Conservation (phyloP, 257 asterid species). For the Gynochthodes officinalis region DNA sequence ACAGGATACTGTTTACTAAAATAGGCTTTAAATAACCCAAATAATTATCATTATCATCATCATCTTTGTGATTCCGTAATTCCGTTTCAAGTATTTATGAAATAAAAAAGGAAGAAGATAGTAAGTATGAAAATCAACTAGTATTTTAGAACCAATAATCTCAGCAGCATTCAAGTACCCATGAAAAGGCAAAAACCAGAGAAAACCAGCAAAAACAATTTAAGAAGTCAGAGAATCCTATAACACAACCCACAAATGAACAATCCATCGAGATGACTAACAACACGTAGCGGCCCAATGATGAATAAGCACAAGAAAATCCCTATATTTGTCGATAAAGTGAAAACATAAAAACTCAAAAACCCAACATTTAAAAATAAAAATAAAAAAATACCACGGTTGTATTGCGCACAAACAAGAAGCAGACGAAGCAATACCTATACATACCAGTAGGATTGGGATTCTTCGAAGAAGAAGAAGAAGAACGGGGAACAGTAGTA, state of each 20-base stretch:
- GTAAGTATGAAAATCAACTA: background rate
- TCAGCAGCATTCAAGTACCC: background rate
- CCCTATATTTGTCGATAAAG: conserved; percentile 17
- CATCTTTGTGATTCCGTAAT: background rate
- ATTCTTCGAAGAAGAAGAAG: conserved; percentile 19
- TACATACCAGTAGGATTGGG: conserved; percentile 23
- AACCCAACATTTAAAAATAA: too few relatives aligned
- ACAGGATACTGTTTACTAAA: background rate
- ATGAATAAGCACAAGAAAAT: background rate
- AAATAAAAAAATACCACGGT: background rate
- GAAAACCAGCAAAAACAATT: background rate
- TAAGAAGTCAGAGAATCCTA: background rate
- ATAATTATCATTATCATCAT: background rate
- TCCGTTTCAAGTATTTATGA: background rate
- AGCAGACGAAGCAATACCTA: background rate
- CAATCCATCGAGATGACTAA: background rate
- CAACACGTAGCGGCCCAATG: background rate
- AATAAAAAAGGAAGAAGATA: background rate
- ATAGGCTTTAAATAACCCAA: background rate
- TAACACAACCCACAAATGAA: background rate
- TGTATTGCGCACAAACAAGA: background rate
- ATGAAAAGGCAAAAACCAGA: background rate
- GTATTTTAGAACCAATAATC: background rate
- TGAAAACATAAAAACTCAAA: background rate
- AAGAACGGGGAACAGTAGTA: conserved; percentile 18